Evolutionary conservation across 352 stramenopile species (phyloP).

Genomic region (Pythium grandisporangium): DNA sequence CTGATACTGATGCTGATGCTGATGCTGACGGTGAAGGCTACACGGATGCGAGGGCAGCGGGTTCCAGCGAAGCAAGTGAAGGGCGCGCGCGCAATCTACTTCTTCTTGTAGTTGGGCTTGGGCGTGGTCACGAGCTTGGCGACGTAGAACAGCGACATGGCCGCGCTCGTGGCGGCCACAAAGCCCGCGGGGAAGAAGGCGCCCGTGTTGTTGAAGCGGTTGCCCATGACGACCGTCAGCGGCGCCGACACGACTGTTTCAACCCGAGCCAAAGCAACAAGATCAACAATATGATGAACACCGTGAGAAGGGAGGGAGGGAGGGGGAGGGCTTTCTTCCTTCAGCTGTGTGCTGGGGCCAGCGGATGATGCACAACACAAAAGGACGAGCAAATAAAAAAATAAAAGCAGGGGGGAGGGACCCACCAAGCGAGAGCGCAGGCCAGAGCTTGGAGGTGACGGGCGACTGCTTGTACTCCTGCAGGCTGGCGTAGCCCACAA

Average conservation of each 20-base stretch:
- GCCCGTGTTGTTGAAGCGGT: constrained; percentile 66
- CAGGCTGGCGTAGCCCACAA: constrained; percentile 79
- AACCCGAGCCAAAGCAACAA: background rate
- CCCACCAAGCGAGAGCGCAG: constrained; percentile 39
- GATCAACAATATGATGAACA: background rate
- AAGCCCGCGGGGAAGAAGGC: constrained; percentile 67
- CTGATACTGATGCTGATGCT: too few species aligned
- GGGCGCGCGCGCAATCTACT: too few species aligned
- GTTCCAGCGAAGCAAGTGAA: too few species aligned
- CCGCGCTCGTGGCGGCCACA: constrained; percentile 46
- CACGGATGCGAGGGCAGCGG: too few species aligned
- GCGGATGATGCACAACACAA: too few species aligned
- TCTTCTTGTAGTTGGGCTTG: constrained; percentile 82
- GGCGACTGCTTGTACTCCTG: constrained; percentile 78
- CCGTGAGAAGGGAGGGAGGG: background rate
- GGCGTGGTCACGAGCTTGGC: constrained; percentile 48
- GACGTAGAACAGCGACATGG: constrained; percentile 78
- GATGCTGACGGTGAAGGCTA: too few species aligned
- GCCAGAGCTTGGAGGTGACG: constrained; percentile 76
- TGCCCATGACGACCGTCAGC: constrained; percentile 67
- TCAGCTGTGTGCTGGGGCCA: too few species aligned
- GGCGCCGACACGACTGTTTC: constrained; percentile 49
- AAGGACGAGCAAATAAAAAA: too few species aligned
- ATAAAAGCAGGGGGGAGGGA: too few species aligned
- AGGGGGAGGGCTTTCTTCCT: too few species aligned